phyloP scores from a whole-genome alignment of 2,329 filamentous ascomycete species.

The Colletotrichum incanum region DNA sequence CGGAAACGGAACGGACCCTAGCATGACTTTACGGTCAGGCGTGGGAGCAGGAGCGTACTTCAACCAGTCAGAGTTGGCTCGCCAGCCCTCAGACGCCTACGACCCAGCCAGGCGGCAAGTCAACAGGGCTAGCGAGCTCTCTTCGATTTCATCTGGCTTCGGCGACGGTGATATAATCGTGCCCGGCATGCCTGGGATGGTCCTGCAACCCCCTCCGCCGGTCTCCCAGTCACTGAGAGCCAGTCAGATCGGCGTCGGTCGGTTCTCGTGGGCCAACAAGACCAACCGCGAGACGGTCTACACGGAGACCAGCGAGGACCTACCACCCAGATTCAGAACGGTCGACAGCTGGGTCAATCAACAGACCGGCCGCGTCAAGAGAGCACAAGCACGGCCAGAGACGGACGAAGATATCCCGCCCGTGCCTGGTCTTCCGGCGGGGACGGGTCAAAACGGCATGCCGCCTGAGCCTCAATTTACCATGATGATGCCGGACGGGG shows the following conservation, averaged over 20 bases:
- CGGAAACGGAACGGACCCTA: constrained; percentile 43
- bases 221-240: constrained; percentile 31
- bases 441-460: constrained; percentile 53
- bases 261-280: constrained; percentile 57
- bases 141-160: constrained; percentile 76
- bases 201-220: constrained; percentile 39
- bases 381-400: constrained; percentile 58
- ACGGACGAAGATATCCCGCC: constrained; percentile 55
- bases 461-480: constrained; percentile 64
- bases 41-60: constrained; percentile 56
- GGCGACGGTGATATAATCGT: constrained; percentile 74
- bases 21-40: constrained; percentile 53
- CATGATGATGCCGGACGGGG: constrained; percentile 67
- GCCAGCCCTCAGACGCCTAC: constrained; percentile 55
- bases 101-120: constrained; percentile 53
- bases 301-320: constrained; percentile 68
- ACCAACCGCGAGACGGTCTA: constrained; percentile 66
- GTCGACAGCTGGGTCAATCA: constrained; percentile 77
- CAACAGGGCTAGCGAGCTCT: constrained; percentile 66
- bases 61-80: constrained; percentile 57
- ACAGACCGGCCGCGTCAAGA: constrained; percentile 70
- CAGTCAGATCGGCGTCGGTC: constrained; percentile 44
- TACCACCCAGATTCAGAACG: constrained; percentile 69
- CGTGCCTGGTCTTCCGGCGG: constrained; percentile 54
- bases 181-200: constrained; percentile 46